Percentiles rank a stretch among this genome's conserved stretches.
These are phyloP conservation scores for Croton laevigatus DNA, from an alignment of 441 rosid species.

Conservation along the genomic window DNA sequence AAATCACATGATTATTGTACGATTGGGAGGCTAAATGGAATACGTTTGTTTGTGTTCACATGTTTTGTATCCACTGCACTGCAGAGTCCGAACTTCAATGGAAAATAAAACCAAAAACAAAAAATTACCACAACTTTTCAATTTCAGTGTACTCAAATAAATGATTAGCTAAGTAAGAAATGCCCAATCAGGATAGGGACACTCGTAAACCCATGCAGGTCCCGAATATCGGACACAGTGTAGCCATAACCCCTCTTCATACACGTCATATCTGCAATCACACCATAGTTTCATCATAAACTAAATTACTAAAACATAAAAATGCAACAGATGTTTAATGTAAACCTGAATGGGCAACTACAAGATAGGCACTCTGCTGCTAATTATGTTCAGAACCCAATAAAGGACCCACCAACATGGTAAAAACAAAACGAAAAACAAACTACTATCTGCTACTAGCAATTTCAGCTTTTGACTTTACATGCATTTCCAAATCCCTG, in stretches of 20 bases:
- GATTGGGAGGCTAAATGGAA: too few relatives aligned
- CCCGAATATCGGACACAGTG: constrained; percentile 79
- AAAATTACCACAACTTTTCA: too few relatives aligned
- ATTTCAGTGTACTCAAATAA: not conserved
- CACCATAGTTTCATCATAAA: too few relatives aligned
- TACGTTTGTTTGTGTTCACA: too few relatives aligned
- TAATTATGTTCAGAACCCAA: not conserved
- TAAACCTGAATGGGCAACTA: not conserved
- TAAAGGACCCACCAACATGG: not conserved
- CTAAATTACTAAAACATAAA: too few relatives aligned
- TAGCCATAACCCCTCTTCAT: constrained; percentile 83
- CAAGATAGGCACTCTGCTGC: not conserved
- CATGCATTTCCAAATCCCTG: constrained; percentile 9
- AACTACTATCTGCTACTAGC: not conserved
- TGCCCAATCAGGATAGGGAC: constrained; percentile 84
- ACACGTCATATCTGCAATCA: constrained; percentile 63
- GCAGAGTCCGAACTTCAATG: too few relatives aligned
- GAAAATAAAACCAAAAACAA: too few relatives aligned
- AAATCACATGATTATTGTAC: too few relatives aligned
- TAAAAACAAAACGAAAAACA: not conserved
- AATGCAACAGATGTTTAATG: not conserved
- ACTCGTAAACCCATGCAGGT: constrained; percentile 81
- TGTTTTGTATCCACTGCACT: too few relatives aligned
- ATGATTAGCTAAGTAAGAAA: constrained; percentile 28
- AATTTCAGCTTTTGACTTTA: constrained; percentile 5